phyloP scores from a whole-genome alignment of 352 stramenopile species.

The Blastocystis sp. region DNA sequence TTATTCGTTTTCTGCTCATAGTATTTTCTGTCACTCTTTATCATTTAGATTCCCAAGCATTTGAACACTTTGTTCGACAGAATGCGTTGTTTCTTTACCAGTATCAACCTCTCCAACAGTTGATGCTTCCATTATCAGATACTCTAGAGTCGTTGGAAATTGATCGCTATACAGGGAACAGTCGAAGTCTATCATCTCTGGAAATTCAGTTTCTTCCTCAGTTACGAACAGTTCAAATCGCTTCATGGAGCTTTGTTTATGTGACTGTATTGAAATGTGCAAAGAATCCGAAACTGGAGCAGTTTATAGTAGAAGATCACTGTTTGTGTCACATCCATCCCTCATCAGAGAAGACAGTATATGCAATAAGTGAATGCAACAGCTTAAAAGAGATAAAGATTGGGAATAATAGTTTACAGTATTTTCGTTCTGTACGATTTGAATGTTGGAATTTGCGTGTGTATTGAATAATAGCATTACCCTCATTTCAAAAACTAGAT shows the following conservation, averaged over 20 bases:
- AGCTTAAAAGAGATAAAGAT: neutral
- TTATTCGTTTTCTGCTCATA: neutral
- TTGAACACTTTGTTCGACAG: neutral
- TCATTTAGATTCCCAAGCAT: neutral
- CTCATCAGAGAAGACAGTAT: neutral
- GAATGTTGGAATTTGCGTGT: neutral
- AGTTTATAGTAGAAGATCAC: neutral
- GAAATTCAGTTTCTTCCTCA: neutral
- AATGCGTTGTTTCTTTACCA: neutral
- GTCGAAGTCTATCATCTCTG: neutral
- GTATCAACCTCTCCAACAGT: neutral
- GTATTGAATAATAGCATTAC: neutral
- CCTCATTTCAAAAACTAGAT: neutral
- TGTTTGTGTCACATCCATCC: neutral
- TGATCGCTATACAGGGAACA: neutral
- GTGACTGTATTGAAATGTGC: neutral
- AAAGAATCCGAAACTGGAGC: neutral
- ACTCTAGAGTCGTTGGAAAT: neutral
- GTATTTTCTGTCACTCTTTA: neutral
- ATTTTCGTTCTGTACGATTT: neutral
- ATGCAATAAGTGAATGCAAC: neutral
- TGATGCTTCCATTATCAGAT: neutral
- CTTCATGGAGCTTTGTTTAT: neutral
- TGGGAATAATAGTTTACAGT: neutral
- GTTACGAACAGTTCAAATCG: neutral